Evolutionary conservation across 2,329 filamentous ascomycete species (phyloP).

Genomic region (Thielaviopsis euricoi): DNA sequence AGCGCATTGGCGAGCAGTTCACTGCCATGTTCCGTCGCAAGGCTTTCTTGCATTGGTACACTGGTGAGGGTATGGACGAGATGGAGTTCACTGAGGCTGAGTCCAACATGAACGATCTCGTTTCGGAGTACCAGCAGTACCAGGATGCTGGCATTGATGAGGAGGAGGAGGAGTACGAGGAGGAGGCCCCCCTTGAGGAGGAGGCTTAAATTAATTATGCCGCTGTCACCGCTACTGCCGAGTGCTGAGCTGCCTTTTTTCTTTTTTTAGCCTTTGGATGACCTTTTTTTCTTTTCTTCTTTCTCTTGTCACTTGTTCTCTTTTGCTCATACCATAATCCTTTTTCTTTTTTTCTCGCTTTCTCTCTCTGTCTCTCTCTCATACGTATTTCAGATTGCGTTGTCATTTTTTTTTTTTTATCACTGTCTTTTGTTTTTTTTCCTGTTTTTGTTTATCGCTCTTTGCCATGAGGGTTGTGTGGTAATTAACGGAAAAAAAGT

Average conservation of each 20-base stretch:
- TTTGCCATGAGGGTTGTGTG: slow-evolving; percentile 16
- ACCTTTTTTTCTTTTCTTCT: slow-evolving; percentile 6
- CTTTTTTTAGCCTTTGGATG: slow-evolving; percentile 11
- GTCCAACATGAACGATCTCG: slow-evolving; percentile 99
- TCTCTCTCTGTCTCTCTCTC: no score
- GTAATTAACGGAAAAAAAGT: slow-evolving; percentile 16
- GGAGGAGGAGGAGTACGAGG: slow-evolving; percentile 89
- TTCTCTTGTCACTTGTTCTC: slow-evolving; percentile 10
- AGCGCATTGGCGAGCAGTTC: slow-evolving; percentile 99
- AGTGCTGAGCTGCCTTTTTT: slow-evolving; percentile 5
- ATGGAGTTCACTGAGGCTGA: slow-evolving; percentile 99
- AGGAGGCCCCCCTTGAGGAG: slow-evolving; percentile 65
- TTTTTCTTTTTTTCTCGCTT: slow-evolving; percentile 7
- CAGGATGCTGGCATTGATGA: slow-evolving; percentile 97
- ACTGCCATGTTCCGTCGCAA: slow-evolving; percentile 99
- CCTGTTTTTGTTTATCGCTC: slow-evolving; percentile 9
- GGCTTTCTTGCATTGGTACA: slow-evolving; percentile 99
- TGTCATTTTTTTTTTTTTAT: slow-evolving; percentile 5
- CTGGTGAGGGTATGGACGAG: slow-evolving; percentile 99
- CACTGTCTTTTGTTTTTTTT: no score
- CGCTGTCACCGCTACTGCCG: background rate
- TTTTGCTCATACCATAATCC: slow-evolving; percentile 13
- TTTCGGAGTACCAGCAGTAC: slow-evolving; percentile 99
- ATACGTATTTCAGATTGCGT: background rate
- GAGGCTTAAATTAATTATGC: slow-evolving; percentile 31